Evolutionary conservation across 495 filamentous ascomycete species (phyloP), one percentile per base, ranked within the genome.

Genomic region (Aspergillus conjunctus): DNA sequence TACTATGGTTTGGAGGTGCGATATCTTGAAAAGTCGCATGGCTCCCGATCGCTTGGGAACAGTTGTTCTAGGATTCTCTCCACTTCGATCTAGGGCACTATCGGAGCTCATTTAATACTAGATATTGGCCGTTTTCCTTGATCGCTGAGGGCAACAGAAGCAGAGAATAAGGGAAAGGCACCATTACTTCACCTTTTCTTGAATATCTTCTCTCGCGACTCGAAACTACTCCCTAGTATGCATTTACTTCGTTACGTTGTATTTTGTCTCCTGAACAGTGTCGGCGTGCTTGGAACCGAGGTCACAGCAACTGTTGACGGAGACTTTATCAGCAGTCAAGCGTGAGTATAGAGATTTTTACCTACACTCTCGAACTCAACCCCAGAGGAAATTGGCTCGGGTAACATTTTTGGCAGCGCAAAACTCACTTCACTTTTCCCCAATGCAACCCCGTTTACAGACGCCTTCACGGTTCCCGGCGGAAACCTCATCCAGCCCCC

Each of bases 401-500:
- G n/a, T n/a, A n/a, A n/a, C n/a, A n/a, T n/a, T n/a, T n/a, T n/a
- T 37, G 12, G 4, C 10, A 62, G 60, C 26, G 60, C 56, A 6
- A 10, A 18, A 11, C 60, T 62, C 12, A 56, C 44, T 18, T 57
- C 54, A 2, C 18, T 52, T 12, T 58, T 62, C 20, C 60, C 60
- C 1, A 52, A 39, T 31, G 60, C 60, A 15, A 62, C 60, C 46
- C 60, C 60, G 21, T 62, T 44, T 18, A 62, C 60, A 17, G 54
- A 12, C 6, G 14, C 50, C 22, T 62, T 53, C 20, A 52, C 54
- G 7, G 49, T 33, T 17, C 54, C 60, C 0, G 60, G 54, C 3
- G 54, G 54, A 20, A 65, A 54, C 45, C 54, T 65, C 18, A 26
- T 60, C 17, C 63, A 57, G 32, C 65, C 65, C 17, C 65, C 64